Evolutionary conservation across 805 yeast species (phyloP).

Genomic region (Candida ficus): DNA sequence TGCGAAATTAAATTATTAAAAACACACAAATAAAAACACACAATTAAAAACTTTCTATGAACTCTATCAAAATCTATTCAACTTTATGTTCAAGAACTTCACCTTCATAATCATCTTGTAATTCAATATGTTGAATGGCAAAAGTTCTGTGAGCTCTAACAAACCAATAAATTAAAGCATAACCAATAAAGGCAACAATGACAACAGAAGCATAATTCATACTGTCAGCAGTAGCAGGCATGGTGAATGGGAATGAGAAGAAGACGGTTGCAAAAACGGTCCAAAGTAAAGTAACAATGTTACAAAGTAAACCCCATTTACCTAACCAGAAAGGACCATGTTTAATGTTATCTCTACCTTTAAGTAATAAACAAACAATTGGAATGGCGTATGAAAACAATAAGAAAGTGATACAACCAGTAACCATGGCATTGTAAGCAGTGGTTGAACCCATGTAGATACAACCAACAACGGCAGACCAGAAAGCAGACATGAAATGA

Average conservation of each 20-base stretch:
- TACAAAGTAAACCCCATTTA: slow-evolving; percentile 43
- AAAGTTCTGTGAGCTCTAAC: slow-evolving; percentile 32
- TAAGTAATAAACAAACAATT: slow-evolving; percentile 38
- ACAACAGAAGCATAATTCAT: slow-evolving; percentile 70
- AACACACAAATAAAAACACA: no score
- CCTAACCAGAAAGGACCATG: slow-evolving; percentile 69
- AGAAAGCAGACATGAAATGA: slow-evolving; percentile 44
- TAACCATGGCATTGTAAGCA: slow-evolving; percentile 61
- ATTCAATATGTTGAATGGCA: slow-evolving; percentile 18
- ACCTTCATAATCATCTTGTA: slow-evolving; percentile 1
- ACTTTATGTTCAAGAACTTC: not conserved
- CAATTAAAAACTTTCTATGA: no score
- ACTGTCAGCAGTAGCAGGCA: slow-evolving; percentile 53
- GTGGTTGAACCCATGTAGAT: slow-evolving; percentile 59
- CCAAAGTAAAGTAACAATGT: slow-evolving; percentile 50
- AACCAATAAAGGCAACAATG: slow-evolving; percentile 39
- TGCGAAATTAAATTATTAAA: no score
- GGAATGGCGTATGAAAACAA: slow-evolving; percentile 55
- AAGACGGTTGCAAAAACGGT: slow-evolving; percentile 52
- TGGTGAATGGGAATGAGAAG: slow-evolving; percentile 55
- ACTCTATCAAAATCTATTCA: not conserved
- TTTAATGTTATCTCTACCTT: slow-evolving; percentile 45
- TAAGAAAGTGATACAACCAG: slow-evolving; percentile 53
- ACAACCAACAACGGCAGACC: slow-evolving; percentile 51
- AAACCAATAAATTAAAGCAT: slow-evolving; percentile 48